Evolutionary conservation across 495 filamentous ascomycete species (phyloP).

Genomic region (Xylaria intraflava): DNA sequence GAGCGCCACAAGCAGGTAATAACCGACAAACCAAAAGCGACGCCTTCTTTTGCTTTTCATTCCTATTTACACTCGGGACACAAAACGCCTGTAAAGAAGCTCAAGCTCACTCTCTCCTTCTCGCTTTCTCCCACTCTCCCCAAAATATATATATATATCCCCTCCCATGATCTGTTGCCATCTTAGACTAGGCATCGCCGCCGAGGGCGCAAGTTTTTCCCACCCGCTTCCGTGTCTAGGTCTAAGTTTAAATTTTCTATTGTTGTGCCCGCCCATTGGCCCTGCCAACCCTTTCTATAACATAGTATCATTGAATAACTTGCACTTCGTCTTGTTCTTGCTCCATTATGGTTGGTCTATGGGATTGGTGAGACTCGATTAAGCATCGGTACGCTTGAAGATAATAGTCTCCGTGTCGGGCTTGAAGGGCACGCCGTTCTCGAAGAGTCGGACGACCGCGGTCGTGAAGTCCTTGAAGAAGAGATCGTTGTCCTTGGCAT

Average conservation of each 20-base stretch:
- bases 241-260: constrained; percentile 14
- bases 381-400: constrained; percentile 61
- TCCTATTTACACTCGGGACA: not conserved
- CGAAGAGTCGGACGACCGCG: constrained; percentile 75
- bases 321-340: not conserved
- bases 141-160: not conserved
- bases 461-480: constrained; percentile 93
- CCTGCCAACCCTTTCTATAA: constrained; percentile 13
- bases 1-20: not conserved
- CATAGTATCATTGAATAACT: constrained; percentile 16
- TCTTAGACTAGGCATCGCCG: not conserved
- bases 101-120: not conserved
- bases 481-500: constrained; percentile 81
- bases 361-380: not conserved
- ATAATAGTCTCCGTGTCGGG: constrained; percentile 56
- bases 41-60: not conserved
- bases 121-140: not conserved
- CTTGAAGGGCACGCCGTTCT: constrained; percentile 89
- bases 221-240: constrained; percentile 3
- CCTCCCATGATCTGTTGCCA: too few species aligned
- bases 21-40: not conserved
- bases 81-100: not conserved
- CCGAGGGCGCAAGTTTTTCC: not conserved
- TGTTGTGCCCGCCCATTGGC: constrained; percentile 11
- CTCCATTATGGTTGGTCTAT: not conserved